Percentiles rank a stretch among this genome's conserved stretches.
These are phyloP conservation scores for Cyclaneusma minus DNA, from an alignment of 2,329 filamentous ascomycete species.

Conservation along the genomic window DNA sequence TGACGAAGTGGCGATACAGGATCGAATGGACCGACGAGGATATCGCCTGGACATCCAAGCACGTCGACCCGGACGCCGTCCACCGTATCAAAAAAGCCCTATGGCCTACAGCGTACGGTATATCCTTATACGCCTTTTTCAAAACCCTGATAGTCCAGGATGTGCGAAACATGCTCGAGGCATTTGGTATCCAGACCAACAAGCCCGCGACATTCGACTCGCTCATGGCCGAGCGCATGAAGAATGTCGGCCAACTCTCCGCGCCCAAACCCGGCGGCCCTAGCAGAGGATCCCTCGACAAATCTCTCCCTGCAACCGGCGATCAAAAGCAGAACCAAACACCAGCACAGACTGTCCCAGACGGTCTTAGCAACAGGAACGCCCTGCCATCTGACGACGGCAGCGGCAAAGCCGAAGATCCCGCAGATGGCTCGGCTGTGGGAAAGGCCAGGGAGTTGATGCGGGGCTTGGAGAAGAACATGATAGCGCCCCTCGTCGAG, in stretches of 20 bases:
- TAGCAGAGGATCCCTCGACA: no score
- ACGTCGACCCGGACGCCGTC: slow-evolving; percentile 29
- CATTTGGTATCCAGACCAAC: slow-evolving; percentile 26
- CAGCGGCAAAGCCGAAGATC: no score
- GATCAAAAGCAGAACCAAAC: no score
- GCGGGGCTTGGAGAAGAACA: no score
- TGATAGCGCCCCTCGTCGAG: neutral
- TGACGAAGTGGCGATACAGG: slow-evolving; percentile 20
- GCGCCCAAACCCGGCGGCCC: no score
- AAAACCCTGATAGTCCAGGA: slow-evolving; percentile 31
- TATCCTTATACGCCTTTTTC: slow-evolving; percentile 35
- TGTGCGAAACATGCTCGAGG: slow-evolving; percentile 23
- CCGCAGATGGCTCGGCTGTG: no score
- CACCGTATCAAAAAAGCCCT: slow-evolving; percentile 30
- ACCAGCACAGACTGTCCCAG: no score
- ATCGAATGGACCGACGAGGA: slow-evolving; percentile 32
- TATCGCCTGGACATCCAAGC: slow-evolving; percentile 29
- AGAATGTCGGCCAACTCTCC: neutral
- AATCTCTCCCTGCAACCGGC: no score
- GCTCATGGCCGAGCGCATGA: slow-evolving; percentile 2
- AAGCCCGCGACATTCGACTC: no score
- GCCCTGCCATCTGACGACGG: no score
- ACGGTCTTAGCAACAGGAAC: no score
- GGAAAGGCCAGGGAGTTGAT: no score
- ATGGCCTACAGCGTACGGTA: slow-evolving; percentile 34